These are phyloP conservation scores for Trametes elegans DNA, from an alignment of 768 basidiomycete genomes.

Conservation along the genomic window DNA sequence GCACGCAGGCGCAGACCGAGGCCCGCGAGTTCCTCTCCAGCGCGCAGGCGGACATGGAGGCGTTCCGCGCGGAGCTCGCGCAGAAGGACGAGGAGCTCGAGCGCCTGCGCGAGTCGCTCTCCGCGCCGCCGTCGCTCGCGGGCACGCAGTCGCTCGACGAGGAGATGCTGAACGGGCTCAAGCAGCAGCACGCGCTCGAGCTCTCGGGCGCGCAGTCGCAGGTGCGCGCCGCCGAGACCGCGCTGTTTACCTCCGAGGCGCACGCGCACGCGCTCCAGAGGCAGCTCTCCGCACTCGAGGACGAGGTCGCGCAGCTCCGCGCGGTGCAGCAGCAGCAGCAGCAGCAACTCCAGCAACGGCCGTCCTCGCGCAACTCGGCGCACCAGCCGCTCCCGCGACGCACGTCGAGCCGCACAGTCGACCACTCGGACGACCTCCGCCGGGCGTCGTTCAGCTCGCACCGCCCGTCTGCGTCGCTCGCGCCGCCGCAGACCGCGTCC, in stretches of 20 bases:
- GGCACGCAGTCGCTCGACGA: slow-evolving; percentile 59
- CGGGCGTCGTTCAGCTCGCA: slow-evolving; percentile 36
- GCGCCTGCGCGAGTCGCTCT: slow-evolving; percentile 46
- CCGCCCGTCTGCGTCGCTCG: slow-evolving; percentile 25
- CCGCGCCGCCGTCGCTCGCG: slow-evolving; percentile 33
- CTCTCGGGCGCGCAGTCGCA: slow-evolving; percentile 78
- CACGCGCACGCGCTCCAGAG: slow-evolving; percentile 65
- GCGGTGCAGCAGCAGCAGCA: too few relatives aligned
- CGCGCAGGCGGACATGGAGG: slow-evolving; percentile 69
- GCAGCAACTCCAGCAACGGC: slow-evolving; percentile 34
- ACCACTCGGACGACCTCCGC: slow-evolving; percentile 41
- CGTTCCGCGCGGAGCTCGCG: slow-evolving; percentile 58
- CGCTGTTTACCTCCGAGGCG: slow-evolving; percentile 71
- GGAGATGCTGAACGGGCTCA: slow-evolving; percentile 68
- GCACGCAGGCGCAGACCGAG: slow-evolving; percentile 50
- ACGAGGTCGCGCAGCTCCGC: slow-evolving; percentile 54
- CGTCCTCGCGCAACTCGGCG: slow-evolving; percentile 36
- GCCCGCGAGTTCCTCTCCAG: slow-evolving; percentile 60
- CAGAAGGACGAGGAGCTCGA: slow-evolving; percentile 68
- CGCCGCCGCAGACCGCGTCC: slow-evolving; percentile 38
- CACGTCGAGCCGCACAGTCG: slow-evolving; percentile 43
- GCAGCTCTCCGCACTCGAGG: slow-evolving; percentile 63
- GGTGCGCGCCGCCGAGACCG: slow-evolving; percentile 72
- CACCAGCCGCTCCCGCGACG: slow-evolving; percentile 47
- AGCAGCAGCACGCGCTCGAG: slow-evolving; percentile 77